These are phyloP conservation scores for Globisporangium apiculatum DNA, from an alignment of 352 stramenopile species.

Conservation along the genomic window DNA sequence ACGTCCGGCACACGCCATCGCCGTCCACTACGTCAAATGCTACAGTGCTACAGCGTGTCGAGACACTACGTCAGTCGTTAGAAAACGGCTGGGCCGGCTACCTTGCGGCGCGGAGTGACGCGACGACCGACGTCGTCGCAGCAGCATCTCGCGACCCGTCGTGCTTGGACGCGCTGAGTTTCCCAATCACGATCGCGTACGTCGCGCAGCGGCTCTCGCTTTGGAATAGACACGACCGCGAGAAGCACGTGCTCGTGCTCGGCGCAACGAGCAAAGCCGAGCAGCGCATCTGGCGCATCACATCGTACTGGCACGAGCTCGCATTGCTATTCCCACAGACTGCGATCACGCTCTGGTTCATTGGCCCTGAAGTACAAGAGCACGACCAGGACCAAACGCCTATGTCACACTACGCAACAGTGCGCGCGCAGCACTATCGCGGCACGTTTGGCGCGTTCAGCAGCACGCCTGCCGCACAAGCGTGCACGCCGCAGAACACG, in stretches of 20 bases:
- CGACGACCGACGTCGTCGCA: constrained; percentile 22
- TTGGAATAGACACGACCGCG: background rate
- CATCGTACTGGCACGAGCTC: constrained; percentile 62
- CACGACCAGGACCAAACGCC: constrained; percentile 2
- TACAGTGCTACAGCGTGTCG: too few relatives aligned
- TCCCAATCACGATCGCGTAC: constrained; percentile 60
- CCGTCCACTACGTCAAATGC: too few relatives aligned
- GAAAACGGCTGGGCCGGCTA: constrained; percentile 44
- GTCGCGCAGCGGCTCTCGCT: constrained; percentile 28
- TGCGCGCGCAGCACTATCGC: constrained; percentile 28
- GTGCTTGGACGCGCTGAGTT: constrained; percentile 72
- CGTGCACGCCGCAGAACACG: constrained; percentile 31
- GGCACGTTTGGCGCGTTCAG: constrained; percentile 54
- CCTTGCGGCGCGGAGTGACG: constrained; percentile 24
- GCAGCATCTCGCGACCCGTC: constrained; percentile 41
- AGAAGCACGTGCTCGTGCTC: constrained; percentile 39
- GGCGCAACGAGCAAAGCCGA: constrained; percentile 63
- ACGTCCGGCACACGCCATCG: background rate
- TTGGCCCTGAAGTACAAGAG: constrained; percentile 44
- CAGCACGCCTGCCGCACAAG: constrained; percentile 17
- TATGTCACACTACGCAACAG: constrained; percentile 11
- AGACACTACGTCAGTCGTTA: background rate
- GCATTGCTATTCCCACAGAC: constrained; percentile 24
- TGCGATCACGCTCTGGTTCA: constrained; percentile 46
- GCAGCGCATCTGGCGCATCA: constrained; percentile 59